Evolutionary conservation across 2,329 filamentous ascomycete species (phyloP), one percentile per base, ranked within the genome.

Genomic region (Curvularia lunata): DNA sequence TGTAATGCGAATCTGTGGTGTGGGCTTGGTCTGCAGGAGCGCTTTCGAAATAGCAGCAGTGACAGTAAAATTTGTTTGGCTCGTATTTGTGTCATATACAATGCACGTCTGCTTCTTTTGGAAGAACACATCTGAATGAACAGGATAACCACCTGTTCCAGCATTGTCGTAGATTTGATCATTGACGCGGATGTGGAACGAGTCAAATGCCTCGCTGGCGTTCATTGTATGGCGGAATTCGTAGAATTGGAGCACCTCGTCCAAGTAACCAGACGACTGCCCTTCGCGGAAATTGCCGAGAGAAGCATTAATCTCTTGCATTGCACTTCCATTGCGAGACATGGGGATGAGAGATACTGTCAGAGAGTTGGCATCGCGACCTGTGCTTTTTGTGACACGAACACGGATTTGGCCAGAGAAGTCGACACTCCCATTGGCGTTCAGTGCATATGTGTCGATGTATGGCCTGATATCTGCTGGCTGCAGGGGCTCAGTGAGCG

Each of bases 401-500:
- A 69, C 61, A 9, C 67, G 65, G 13, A 69, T 53, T 10, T 56
- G 58, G 38, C 62, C 64, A 25, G 53, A 52, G 18, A 69, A 56
- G 1, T 62, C 59, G 37, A 69, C 54, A 16, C 52, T 48, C 2
- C 55, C 57, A 3, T 66, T 52, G 30, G 48, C 23, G 10, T 65
- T 59, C 30, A 62, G 27, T 52, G 54, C 21, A 21, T 63, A 62
- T 4, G 58, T 48, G 1, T 27, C 46, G n/a, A 68, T 64, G 19
- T 65, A 69, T 19, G 67, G 67, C 9, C 62, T 64, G 45, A 68
- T 43, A 0, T 62, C 59, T 5, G 54, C 57, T 9, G 67, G 64
- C 30, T 56, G 50, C 21, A 69, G 37, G 6, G 65, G 64, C 40
- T 69, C 67, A 2, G 61, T 54, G 2, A 69, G 60, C 27, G 55